Conservation (phyloP, 345 rosid genomes). For the Corymbia maculata region DNA sequence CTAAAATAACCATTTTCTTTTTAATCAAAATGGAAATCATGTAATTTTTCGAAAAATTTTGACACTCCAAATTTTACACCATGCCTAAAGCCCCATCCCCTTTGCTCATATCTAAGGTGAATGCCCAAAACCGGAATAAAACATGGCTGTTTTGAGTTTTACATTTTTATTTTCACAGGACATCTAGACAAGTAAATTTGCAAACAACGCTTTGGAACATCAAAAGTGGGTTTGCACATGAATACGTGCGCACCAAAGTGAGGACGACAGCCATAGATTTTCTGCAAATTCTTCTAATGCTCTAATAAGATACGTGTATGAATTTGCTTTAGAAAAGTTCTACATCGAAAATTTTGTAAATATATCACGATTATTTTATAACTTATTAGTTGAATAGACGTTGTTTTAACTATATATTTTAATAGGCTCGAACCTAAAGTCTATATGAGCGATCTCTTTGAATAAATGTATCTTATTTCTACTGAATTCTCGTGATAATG, state of each 20-base stretch:
- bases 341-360: no score
- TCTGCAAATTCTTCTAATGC: not conserved
- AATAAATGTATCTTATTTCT: no score
- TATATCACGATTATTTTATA: no score
- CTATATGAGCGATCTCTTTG: not conserved
- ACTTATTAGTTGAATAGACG: no score
- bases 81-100: not conserved
- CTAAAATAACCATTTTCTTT: no score
- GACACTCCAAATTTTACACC: not conserved
- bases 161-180: not conserved
- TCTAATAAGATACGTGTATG: not conserved
- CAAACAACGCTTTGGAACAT: not conserved
- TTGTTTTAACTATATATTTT: no score
- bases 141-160: not conserved
- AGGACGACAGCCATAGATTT: not conserved
- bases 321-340: no score
- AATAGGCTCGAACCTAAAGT: fast-evolving
- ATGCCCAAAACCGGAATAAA: not conserved
- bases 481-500: not conserved
- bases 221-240: not conserved
- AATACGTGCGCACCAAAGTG: not conserved
- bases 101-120: not conserved
- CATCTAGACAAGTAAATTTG: not conserved
- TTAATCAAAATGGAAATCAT: not conserved
- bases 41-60: not conserved